These are phyloP conservation scores for Beta lomatogona DNA, from an alignment of 179 eudicot species.

Conservation along the genomic window DNA sequence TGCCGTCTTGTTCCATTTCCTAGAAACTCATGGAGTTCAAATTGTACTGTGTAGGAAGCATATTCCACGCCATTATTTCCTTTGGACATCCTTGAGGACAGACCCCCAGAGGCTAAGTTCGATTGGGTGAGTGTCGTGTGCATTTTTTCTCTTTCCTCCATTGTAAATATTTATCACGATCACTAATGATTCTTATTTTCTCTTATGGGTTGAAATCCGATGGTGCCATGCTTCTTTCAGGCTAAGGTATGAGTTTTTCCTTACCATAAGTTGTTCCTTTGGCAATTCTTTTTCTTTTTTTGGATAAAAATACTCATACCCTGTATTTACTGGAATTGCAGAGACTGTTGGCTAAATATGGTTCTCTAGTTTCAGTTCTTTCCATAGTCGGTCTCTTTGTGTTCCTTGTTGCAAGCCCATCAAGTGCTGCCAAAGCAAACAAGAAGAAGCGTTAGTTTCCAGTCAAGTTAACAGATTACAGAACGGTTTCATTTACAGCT, in stretches of 20 bases:
- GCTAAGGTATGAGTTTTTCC: slow-evolving; percentile 55
- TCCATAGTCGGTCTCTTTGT: slow-evolving; percentile 65
- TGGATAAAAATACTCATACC: neutral
- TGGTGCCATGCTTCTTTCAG: slow-evolving; percentile 44
- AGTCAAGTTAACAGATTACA: neutral
- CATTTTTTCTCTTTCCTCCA: neutral
- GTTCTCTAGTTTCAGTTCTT: slow-evolving; percentile 64
- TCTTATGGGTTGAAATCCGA: slow-evolving; percentile 31
- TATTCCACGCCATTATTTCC: slow-evolving; percentile 83
- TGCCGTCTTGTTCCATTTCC: neutral
- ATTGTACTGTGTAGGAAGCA: slow-evolving; percentile 56
- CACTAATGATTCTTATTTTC: slow-evolving; percentile 13
- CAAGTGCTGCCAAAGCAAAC: slow-evolving; percentile 67
- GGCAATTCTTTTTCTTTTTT: too few species aligned
- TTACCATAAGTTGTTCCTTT: neutral
- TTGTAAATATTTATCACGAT: neutral
- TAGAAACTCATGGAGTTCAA: neutral
- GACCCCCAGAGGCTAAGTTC: slow-evolving; percentile 70
- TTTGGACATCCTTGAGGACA: slow-evolving; percentile 78
- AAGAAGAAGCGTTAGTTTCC: slow-evolving; percentile 67
- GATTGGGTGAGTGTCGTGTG: slow-evolving; percentile 54
- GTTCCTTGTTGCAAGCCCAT: slow-evolving; percentile 67
- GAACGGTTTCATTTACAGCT: slow-evolving; percentile 8
- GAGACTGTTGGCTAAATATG: slow-evolving; percentile 78
- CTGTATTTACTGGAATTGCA: slow-evolving; percentile 38